phyloP scores from a whole-genome alignment of 2,329 filamentous ascomycete genomes.

The Paecilomyces variotii region DNA sequence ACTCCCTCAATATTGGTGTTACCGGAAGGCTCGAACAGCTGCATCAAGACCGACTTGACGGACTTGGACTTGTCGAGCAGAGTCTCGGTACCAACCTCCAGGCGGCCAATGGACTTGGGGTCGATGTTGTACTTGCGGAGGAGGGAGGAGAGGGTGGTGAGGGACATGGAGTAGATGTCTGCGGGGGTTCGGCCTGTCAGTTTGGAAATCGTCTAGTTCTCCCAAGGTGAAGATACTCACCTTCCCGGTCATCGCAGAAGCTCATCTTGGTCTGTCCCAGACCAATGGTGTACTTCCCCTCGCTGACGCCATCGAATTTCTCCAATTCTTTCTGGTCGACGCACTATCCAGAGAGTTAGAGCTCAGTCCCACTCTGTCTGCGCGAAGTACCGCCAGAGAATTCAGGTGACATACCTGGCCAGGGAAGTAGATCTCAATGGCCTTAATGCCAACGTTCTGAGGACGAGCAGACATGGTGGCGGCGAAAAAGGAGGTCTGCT shows the following conservation, averaged over 20 bases:
- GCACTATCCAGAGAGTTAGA: slow-evolving; percentile 48
- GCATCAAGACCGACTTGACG: slow-evolving; percentile 82
- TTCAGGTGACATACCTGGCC: slow-evolving; percentile 59
- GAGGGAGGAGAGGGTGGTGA: slow-evolving; percentile 70
- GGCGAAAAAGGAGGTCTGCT: slow-evolving; percentile 8
- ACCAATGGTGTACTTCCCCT: slow-evolving; percentile 85
- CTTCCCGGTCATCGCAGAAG: slow-evolving; percentile 85
- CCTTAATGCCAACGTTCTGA: slow-evolving; percentile 86
- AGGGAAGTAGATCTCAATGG: slow-evolving; percentile 84
- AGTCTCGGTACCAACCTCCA: slow-evolving; percentile 81
- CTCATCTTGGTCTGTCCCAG: slow-evolving; percentile 87
- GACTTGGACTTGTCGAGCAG: slow-evolving; percentile 86
- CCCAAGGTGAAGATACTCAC: slow-evolving; percentile 38
- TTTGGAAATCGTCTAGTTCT: not conserved
- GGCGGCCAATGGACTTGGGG: slow-evolving; percentile 65
- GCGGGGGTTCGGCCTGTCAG: not conserved
- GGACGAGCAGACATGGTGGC: slow-evolving; percentile 63
- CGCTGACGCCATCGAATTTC: slow-evolving; percentile 74
- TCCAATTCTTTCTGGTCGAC: slow-evolving; percentile 77
- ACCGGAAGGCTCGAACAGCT: slow-evolving; percentile 62
- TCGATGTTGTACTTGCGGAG: slow-evolving; percentile 79
- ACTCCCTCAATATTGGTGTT: slow-evolving; percentile 80
- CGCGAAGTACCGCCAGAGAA: not conserved
- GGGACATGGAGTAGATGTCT: slow-evolving; percentile 83
- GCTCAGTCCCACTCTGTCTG: slow-evolving; percentile 6